Base-by-base conservation (phyloP, 495 filamentous ascomycete genomes). In the Sporormia fimetaria region DNA sequence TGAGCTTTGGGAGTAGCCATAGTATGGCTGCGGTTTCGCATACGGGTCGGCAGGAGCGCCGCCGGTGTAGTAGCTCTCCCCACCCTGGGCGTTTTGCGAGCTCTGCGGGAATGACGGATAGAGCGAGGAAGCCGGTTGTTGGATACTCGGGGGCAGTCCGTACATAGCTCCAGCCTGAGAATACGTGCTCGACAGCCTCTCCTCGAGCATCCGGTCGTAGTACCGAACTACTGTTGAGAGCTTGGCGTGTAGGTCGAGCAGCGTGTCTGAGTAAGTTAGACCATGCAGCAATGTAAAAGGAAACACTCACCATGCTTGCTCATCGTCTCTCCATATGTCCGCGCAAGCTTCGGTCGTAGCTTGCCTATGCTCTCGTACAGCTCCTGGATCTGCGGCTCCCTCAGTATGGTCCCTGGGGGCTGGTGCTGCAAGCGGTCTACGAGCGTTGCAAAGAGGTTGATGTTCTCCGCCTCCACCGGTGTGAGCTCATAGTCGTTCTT, bases 271-370 rank as follows among this genome's bases (percentile, higher is more conserved):
- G 46, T n/a, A 36, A 15, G 47, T 70, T 44, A 70, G 59, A 18
- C 20, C 42, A 42, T 8, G 3, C 21, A 37, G 7, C 27, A 45
- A n/a, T n/a, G 21, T 9, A 39, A 21, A 12, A 22, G 10, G 3
- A 22, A 16, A 16, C 21, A 67, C 76, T 57, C 67, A 84, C 87
- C 88, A 60, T 96, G 90, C 62, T 96, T 98, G 71, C 88, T 96
- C 90, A 96, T 96, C 0, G 90, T 96, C 63, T 98, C 90, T 25
- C 90, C 90, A 63, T 95, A 96, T 6, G 88, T 95, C 39, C 90
- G 75, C 11, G 92, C 92, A 37, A 98, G 67, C 62, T 98, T 98
- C 2, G 90, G 90, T 33, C 90, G 76, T 43, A 98, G 67, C 3
- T 83, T 65, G 9, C 92, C 87, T 51, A 98, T 95, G 56, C 87